Evolutionary conservation across 1,284 basidiomycete genomes (phyloP), one percentile per base, ranked within the genome.

Genomic region (Agaricales sp.): DNA sequence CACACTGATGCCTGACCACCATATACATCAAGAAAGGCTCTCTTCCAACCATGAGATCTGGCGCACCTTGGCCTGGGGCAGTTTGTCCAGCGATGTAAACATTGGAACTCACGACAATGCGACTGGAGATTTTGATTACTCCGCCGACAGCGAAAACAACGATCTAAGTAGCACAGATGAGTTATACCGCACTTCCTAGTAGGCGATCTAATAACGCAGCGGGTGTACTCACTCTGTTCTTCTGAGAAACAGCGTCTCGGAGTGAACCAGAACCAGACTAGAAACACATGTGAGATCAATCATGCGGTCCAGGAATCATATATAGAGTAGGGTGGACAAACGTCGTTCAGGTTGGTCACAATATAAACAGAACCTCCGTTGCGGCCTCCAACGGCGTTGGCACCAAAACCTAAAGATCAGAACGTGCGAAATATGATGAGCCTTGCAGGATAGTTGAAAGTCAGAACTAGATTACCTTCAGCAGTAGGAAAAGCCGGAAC

Each of bases 101-200:
- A 49, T 62, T 55, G 21, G 52, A 54, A 43, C 60, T 65, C n/a
- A 67, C 55, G 14, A 67, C 63, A 23, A 67, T 58, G 19, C 65
- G 62, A 41, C 49, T 49, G 6, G 47, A 56, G 41, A 65, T 65
- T 12, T 57, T 64, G 49, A 67, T 65, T 46, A 67, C 38, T 14
- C 64, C 64, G 2, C 65, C 65, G 3, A 67, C 63, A 16, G 64
- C 58, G 50, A 67, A 67, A 0, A 65, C 61, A 16, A 67, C 62
- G 47, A 64, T 62, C 61, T 65, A 35, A n/a, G 8, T 21, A 8
- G 13, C 11, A 21, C 20, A 19, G 20, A 11, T 8, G 11, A 19
- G 13, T 43, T 43, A 21, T 43, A 43, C 41, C 20, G 12, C 12
- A 37, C 16, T 37, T 12, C 30, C 11, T 16, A 37, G 30, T 12